Evolutionary conservation across 495 filamentous ascomycete species (phyloP), one percentile per base, ranked within the genome.

Genomic region (Pseudevernia furfuracea): DNA sequence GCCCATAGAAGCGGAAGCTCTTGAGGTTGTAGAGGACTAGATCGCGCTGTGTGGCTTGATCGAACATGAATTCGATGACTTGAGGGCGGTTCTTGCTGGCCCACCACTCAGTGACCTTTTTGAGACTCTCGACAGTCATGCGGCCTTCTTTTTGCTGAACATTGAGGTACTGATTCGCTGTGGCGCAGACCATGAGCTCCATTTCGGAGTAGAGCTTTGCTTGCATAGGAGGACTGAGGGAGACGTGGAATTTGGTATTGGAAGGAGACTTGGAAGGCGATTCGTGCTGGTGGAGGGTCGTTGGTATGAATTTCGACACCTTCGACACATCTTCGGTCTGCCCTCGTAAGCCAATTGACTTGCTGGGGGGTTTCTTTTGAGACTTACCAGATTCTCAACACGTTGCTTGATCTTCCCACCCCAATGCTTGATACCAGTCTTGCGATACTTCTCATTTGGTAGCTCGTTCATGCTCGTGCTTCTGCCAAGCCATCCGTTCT

Each of bases 61-160:
- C 82, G 64, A 81, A 85, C 64, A 78, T 77, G 70, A 85, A 85
- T 60, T 85, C 79, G 12, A 76, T 71, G 4, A 85, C 83, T 36
- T 74, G 74, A 10, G 81, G 79, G 5, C 81, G 74, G 59, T 82
- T 82, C 68, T 82, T 83, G 5, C 74, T 68, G 19, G 65, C 72
- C 82, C 81, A 85, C 64, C 61, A 70, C 28, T 76, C 73, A 46
- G 70, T 74, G 53, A 79, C 67, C 55, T 78, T 81, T 43, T 73
- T 74, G 66, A 84, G 74, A 14, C 82, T 80, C 28, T 80, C 78
- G 7, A 71, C 63, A 7, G 76, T 75, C 41, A 84, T 71, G 34
- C 77, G 78, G 17, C 79, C 78, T 56, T 78, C 70, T 52, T 74
- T 71, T 65, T 84, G 73, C 53, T 77, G 65, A 21, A 77, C 60